Percentiles rank a stretch among this genome's conserved stretches.
These are phyloP conservation scores for Fonsecaea monophora DNA, from an alignment of 2,329 filamentous ascomycete genomes.

Conservation along the genomic window DNA sequence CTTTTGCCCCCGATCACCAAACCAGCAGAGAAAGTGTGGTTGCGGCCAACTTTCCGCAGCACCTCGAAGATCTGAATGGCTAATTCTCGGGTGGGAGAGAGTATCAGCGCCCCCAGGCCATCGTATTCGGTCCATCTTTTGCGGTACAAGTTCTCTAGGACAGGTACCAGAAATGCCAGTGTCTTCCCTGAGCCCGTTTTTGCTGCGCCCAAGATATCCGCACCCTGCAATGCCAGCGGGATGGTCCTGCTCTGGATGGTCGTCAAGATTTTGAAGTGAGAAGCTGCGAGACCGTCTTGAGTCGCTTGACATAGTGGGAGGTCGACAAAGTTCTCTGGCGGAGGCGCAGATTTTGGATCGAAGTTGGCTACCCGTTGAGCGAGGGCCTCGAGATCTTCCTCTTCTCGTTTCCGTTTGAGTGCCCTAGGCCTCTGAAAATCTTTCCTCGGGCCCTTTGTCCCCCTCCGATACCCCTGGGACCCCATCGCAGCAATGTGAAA, in stretches of 20 bases:
- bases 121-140: conserved; percentile 89
- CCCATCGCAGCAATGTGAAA: conserved; percentile 18
- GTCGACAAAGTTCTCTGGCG: conserved; percentile 75
- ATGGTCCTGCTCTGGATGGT: conserved; percentile 93
- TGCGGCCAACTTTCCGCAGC: conserved; percentile 83
- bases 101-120: conserved; percentile 88
- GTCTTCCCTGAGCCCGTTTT: conserved; percentile 97
- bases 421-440: conserved; percentile 36
- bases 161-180: conserved; percentile 86
- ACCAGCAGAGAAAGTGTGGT: conserved; percentile 90
- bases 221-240: conserved; percentile 81
- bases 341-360: conserved; percentile 49
- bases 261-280: conserved; percentile 88
- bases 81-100: conserved; percentile 92
- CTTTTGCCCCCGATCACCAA: conserved; percentile 93
- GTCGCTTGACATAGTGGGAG: conserved; percentile 87
- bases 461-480: conserved; percentile 26
- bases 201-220: conserved; percentile 89
- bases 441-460: conserved; percentile 8
- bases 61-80: conserved; percentile 98
- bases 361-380: conserved; percentile 53
- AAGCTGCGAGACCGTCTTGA: conserved; percentile 76
- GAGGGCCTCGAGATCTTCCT: conserved; percentile 53
- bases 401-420: conserved; percentile 56
- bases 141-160: conserved; percentile 90